A percentile compares a stretch with the other conserved stretches of the same genome.
Conservation (phyloP, 768 basidiomycete species). For the Pleurotus giganteus region DNA sequence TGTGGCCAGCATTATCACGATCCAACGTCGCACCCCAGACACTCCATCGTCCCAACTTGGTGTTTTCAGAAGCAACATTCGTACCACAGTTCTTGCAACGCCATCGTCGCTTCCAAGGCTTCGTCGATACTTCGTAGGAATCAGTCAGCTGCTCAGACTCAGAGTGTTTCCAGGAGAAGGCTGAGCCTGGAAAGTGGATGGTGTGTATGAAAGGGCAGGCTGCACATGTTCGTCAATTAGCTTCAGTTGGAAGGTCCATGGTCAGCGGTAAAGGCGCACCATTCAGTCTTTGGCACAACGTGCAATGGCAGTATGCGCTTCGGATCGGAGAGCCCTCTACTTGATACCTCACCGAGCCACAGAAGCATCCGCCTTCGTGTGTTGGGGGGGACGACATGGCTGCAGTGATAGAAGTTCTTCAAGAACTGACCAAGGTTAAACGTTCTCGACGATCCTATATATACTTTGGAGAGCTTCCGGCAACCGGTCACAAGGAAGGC, state of each 20-base stretch:
- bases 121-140: conserved; percentile 42
- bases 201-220: conserved; percentile 64
- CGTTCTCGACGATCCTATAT: too few species aligned
- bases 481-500: too few species aligned
- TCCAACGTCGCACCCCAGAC: conserved; percentile 59
- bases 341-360: conserved; percentile 47
- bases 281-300: conserved; percentile 60
- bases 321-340: conserved; percentile 47
- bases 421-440: too few species aligned
- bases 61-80: conserved; percentile 51
- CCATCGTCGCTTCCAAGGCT: conserved; percentile 59
- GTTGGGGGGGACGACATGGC: not conserved
- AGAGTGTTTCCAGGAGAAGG: conserved; percentile 55
- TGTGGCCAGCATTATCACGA: conserved; percentile 47
- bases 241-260: conserved; percentile 7
- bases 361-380: conserved; percentile 58
- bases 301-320: conserved; percentile 70
- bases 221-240: conserved; percentile 17
- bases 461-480: too few species aligned
- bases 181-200: conserved; percentile 47
- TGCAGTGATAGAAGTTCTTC: too few species aligned
- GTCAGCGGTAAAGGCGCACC: conserved; percentile 30
- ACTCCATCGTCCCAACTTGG: conserved; percentile 45
- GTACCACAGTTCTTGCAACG: conserved; percentile 64
- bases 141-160: conserved; percentile 37